Conservation (phyloP, 2,329 filamentous ascomycete genomes). For the Colletotrichum limetticola region DNA sequence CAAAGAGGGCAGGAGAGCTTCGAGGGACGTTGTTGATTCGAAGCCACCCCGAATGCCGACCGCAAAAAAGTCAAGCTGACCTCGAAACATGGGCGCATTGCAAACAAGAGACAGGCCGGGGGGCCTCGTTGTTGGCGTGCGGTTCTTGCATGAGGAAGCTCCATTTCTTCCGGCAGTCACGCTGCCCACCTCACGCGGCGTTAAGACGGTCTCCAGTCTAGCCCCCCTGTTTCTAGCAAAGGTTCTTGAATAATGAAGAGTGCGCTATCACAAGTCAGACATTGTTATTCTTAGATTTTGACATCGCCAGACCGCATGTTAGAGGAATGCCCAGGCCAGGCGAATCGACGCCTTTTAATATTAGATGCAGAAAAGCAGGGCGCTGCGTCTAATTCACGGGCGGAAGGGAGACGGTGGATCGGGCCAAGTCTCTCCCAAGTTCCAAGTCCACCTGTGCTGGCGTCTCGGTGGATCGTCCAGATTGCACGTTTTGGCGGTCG, state of each 20-base stretch:
- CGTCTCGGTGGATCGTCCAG: slow-evolving; percentile 19
- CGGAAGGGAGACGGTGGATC: slow-evolving; percentile 9
- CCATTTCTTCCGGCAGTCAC: slow-evolving; percentile 27
- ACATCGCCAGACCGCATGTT: neutral
- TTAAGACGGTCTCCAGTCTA: slow-evolving; percentile 19
- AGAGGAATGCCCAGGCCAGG: slow-evolving; percentile 15
- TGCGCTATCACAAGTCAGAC: neutral
- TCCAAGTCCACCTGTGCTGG: slow-evolving; percentile 5
- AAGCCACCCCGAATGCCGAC: neutral
- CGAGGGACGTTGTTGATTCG: neutral
- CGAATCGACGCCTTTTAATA: slow-evolving; percentile 8
- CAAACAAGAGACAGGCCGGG: neutral
- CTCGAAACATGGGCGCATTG: neutral
- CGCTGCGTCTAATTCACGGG: slow-evolving; percentile 6
- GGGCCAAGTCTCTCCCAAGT: slow-evolving; percentile 11
- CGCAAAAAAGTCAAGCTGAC: neutral
- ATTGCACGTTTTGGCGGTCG: slow-evolving; percentile 24
- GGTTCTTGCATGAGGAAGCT: slow-evolving; percentile 17
- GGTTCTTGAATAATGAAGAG: neutral
- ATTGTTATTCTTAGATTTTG: slow-evolving; percentile 21
- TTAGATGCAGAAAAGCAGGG: neutral
- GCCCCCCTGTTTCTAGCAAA: slow-evolving; percentile 15
- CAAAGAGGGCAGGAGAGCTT: neutral
- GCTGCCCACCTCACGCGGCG: slow-evolving; percentile 20
- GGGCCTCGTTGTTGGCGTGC: neutral